Evolutionary conservation across 306 rosid species (phyloP).

Genomic region (Carpinus viminea): DNA sequence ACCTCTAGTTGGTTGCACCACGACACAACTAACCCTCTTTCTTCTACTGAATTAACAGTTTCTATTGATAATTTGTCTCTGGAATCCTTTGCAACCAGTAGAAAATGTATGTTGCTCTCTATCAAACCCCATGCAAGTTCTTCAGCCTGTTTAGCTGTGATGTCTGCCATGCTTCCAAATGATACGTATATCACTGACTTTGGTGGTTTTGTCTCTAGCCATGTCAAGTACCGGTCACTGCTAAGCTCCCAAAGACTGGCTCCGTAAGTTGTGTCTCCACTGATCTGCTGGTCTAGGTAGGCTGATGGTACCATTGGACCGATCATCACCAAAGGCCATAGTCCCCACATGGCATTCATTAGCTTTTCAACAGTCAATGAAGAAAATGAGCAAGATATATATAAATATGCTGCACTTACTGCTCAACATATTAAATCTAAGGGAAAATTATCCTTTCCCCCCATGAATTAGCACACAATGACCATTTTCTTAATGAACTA

Average conservation of each 20-base stretch:
- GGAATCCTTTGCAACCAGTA: constrained; percentile 41
- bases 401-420: neutral
- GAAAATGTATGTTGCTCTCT: constrained; percentile 31
- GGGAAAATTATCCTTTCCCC: too few relatives aligned
- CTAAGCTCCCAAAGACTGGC: constrained; percentile 36
- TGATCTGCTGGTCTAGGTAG: constrained; percentile 41
- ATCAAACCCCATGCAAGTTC: constrained; percentile 45
- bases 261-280: constrained; percentile 37
- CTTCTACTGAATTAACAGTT: constrained; percentile 16
- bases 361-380: constrained; percentile 27
- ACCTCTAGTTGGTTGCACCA: constrained; percentile 54
- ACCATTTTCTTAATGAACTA: too few relatives aligned
- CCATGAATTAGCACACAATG: too few relatives aligned
- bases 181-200: constrained; percentile 38
- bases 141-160: constrained; percentile 31
- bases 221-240: constrained; percentile 26
- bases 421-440: neutral
- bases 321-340: constrained; percentile 34
- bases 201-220: constrained; percentile 33
- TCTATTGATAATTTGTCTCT: constrained; percentile 19
- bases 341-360: constrained; percentile 30
- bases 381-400: neutral
- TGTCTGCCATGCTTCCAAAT: constrained; percentile 42
- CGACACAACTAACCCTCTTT: constrained; percentile 33
- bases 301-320: constrained; percentile 60